These are phyloP conservation scores for Immersiporthe knoxdaviesiana DNA, from an alignment of 2,329 filamentous ascomycete genomes.

Conservation along the genomic window DNA sequence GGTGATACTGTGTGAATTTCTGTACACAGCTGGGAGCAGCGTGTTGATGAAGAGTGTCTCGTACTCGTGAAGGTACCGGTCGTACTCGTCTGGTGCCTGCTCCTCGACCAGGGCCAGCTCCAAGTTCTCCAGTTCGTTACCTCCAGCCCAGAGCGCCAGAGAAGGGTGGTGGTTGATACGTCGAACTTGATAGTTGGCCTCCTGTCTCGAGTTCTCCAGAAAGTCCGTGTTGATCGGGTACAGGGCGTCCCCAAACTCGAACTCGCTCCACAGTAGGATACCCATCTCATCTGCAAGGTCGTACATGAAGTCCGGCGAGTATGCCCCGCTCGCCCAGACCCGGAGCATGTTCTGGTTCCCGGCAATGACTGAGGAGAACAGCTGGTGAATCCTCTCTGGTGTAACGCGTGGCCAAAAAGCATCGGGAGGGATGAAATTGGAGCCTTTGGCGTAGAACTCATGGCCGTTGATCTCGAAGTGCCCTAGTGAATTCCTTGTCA, in stretches of 20 bases:
- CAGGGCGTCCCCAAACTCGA: slow-evolving; percentile 63
- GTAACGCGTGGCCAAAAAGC: slow-evolving; percentile 66
- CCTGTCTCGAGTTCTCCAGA: slow-evolving; percentile 57
- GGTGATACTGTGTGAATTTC: slow-evolving; percentile 61
- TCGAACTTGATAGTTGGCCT: slow-evolving; percentile 64
- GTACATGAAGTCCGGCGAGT: slow-evolving; percentile 64
- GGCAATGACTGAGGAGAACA: slow-evolving; percentile 58
- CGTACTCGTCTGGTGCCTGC: slow-evolving; percentile 46
- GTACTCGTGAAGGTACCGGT: slow-evolving; percentile 53
- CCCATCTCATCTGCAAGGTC: slow-evolving; percentile 65
- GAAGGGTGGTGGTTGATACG: slow-evolving; percentile 64
- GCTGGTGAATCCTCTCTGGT: slow-evolving; percentile 49
- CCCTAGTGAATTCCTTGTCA: slow-evolving; percentile 53
- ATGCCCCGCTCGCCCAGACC: slow-evolving; percentile 64
- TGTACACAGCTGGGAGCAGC: slow-evolving; percentile 59
- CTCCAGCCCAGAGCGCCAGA: slow-evolving; percentile 56
- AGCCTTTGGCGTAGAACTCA: slow-evolving; percentile 66
- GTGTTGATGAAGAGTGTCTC: slow-evolving; percentile 60
- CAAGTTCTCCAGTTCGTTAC: slow-evolving; percentile 64
- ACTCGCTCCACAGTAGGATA: slow-evolving; percentile 65
- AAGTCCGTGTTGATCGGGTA: slow-evolving; percentile 60
- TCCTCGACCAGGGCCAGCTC: slow-evolving; percentile 47
- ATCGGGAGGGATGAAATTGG: slow-evolving; percentile 66
- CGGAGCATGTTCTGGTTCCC: slow-evolving; percentile 68
- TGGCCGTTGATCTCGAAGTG: slow-evolving; percentile 69